Evolutionary conservation across 257 asterid species (phyloP).

Genomic region (Petunia secreta): DNA sequence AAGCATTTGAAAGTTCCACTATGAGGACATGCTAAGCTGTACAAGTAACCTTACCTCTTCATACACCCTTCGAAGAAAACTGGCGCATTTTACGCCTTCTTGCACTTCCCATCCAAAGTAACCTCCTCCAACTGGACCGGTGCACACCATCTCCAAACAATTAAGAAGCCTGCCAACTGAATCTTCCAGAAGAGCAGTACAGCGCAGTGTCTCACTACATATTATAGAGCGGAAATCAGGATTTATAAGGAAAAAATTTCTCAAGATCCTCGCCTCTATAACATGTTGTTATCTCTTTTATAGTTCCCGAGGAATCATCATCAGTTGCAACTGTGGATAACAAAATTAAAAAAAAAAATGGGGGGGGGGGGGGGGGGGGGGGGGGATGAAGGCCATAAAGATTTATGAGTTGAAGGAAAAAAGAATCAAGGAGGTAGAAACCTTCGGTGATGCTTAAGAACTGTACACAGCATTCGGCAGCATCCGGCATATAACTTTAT

Average conservation of each 20-base stretch:
- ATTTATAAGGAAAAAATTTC: neutral
- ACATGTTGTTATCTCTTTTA: neutral
- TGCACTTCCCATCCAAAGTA: constrained; percentile 62
- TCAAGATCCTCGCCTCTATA: constrained; percentile 4
- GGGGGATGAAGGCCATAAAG: neutral
- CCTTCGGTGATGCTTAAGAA: constrained; percentile 83
- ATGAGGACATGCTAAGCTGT: constrained; percentile 16
- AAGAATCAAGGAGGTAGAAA: constrained; percentile 33
- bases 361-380: neutral
- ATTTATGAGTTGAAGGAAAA: constrained; percentile 20
- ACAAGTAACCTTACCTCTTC: constrained; percentile 70
- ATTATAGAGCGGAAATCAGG: constrained; percentile 17
- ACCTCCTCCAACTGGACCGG: constrained; percentile 37
- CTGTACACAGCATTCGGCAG: constrained; percentile 72
- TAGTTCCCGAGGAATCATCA: neutral
- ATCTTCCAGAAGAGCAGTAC: constrained; percentile 74
- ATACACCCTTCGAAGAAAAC: constrained; percentile 79
- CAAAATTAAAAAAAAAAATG: neutral
- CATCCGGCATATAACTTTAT: constrained; percentile 73
- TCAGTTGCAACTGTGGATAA: neutral
- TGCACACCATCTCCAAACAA: constrained; percentile 69
- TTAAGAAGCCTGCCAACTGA: constrained; percentile 77
- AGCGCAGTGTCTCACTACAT: constrained; percentile 63
- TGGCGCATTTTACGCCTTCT: constrained; percentile 82
- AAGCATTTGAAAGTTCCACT: neutral